Evolutionary conservation across 768 basidiomycete species (phyloP).

Genomic region (Strobilomyces dryophilus): DNA sequence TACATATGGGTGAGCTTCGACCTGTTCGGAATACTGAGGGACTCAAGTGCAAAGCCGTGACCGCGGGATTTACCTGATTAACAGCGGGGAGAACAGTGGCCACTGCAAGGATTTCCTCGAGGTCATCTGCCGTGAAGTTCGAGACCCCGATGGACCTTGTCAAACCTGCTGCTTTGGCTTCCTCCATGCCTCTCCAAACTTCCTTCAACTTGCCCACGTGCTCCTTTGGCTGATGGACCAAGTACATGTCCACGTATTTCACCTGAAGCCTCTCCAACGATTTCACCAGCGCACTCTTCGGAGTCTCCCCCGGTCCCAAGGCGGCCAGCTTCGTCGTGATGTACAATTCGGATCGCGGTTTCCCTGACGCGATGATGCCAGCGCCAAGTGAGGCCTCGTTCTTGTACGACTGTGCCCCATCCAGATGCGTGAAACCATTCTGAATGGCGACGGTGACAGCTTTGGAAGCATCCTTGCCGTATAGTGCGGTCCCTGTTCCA

Average conservation of each 20-base stretch:
- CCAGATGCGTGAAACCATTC: constrained; percentile 55
- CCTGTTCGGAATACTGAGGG: neutral
- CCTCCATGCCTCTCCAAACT: constrained; percentile 61
- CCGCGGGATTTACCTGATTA: constrained; percentile 8
- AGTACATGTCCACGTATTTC: constrained; percentile 58
- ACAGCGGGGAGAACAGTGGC: neutral
- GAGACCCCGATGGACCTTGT: constrained; percentile 38
- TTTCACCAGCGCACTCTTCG: constrained; percentile 44
- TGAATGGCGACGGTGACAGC: constrained; percentile 45
- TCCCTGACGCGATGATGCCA: constrained; percentile 47
- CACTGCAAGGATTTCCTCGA: neutral
- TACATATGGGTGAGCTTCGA: neutral
- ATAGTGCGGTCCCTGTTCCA: constrained; percentile 57
- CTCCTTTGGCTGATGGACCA: constrained; percentile 48
- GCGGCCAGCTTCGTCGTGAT: constrained; percentile 55
- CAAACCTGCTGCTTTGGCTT: constrained; percentile 40
- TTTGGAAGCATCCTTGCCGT: constrained; percentile 36
- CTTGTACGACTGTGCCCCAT: constrained; percentile 54
- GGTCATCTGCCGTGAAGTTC: neutral
- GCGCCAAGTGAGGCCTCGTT: constrained; percentile 55
- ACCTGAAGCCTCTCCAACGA: constrained; percentile 53
- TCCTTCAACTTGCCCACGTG: constrained; percentile 44
- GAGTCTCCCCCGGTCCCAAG: constrained; percentile 37
- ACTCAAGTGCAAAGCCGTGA: neutral
- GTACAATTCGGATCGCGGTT: constrained; percentile 53